Evolutionary conservation across 176 grass and related monocot species (phyloP), one percentile per base, ranked within the genome.

Genomic region (Panicum miliaceum): DNA sequence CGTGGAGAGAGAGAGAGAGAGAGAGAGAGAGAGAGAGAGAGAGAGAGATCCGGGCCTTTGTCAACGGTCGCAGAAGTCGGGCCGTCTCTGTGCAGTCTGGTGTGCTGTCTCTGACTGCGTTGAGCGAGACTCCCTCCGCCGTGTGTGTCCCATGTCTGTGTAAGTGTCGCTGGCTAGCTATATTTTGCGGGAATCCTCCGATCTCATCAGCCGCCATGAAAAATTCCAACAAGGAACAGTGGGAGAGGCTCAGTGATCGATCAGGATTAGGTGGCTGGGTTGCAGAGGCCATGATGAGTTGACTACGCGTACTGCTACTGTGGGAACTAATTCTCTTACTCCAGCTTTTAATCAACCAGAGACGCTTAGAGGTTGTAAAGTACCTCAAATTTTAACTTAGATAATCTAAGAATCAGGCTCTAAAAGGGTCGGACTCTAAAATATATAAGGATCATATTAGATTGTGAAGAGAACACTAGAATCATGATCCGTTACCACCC

Each of bases 11-110:
- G 35, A 51, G 48, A 51, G 5, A 36, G 15, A 16, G 12, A 16
- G 32, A 14, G 14, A 12, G 26, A 0, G 46, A 11, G 12, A 12
- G 3, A 37, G 5, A 0, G 19, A 18, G 9, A 18, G 27, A 41
- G 23, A 5, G 38, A 12, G 27, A 26, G 26, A 68, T 45, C 59
- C 40, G 15, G 22, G 23, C 5, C 9, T 75, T 64, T 43, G 87
- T 89, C 87, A 81, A 70, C 74, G 71, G 87, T 89, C 62, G 18
- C 52, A 72, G 13, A 89, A 85, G 69, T 81, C 35, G 42, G 81
- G 60, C 82, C 64, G 48, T 58, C 66, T n/a, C 16, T 65, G 69
- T 10, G 51, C 68, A 51, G 6, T 20, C 62, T 34, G 18, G 7
- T 34, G 53, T 71, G 71, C 51, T 73, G 57, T 68, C 36, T 50